Evolutionary conservation across 805 yeast species (phyloP).

Genomic region (Starmerella vaccinii): DNA sequence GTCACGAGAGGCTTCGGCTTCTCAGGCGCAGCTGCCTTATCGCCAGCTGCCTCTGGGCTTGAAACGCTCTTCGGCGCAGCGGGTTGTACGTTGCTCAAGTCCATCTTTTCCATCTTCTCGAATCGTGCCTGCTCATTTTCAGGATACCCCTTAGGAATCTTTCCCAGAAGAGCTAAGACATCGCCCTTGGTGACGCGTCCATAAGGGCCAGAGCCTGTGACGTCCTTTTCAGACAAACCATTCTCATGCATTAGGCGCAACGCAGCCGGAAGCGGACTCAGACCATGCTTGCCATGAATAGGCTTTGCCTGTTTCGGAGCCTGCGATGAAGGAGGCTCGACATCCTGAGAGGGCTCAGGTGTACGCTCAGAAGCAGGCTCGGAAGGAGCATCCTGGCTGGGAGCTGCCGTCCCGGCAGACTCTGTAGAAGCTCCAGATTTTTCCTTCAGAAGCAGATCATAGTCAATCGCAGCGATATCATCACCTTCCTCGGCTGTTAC

Average conservation of each 20-base stretch:
- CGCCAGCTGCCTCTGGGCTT: constrained; percentile 3
- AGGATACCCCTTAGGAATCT: constrained; percentile 49
- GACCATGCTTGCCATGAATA: constrained; percentile 44
- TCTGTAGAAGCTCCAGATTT: constrained; percentile 14
- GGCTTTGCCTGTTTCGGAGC: constrained; percentile 6
- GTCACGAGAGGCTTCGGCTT: constrained; percentile 19
- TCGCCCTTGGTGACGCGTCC: constrained; percentile 89
- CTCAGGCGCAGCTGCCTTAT: constrained; percentile 21
- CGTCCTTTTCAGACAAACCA: constrained; percentile 52
- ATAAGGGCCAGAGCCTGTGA: constrained; percentile 77
- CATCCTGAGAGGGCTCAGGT: background rate
- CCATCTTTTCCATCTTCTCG: constrained; percentile 50
- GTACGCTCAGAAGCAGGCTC: constrained; percentile 15
- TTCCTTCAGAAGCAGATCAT: constrained; percentile 38
- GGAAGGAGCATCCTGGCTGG: constrained; percentile 19
- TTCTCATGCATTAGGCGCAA: constrained; percentile 60
- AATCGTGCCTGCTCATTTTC: constrained; percentile 46
- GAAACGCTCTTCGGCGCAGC: constrained; percentile 28
- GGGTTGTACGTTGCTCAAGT: constrained; percentile 50
- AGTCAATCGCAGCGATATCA: constrained; percentile 53
- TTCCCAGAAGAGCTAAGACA: constrained; percentile 72
- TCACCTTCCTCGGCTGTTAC: constrained; percentile 80
- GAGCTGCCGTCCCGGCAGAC: too few relatives aligned
- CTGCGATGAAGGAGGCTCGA: constrained; percentile 14
- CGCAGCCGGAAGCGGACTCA: constrained; percentile 38